phyloP scores from a whole-genome alignment of 176 grass and related monocot genomes.

The Canna indica region DNA sequence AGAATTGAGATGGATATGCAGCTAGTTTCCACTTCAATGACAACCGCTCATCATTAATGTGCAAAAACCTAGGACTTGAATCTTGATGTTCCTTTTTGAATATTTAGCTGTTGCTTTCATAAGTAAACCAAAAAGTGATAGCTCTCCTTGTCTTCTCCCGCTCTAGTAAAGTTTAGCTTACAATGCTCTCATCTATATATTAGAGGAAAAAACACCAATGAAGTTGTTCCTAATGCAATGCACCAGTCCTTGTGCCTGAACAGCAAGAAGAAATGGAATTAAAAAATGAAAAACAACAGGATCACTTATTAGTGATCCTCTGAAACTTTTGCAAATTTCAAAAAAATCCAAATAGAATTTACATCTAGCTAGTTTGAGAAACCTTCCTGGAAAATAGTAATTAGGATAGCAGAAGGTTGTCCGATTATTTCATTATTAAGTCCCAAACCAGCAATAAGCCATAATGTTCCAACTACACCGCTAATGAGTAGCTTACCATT shows the following conservation, averaged over 20 bases:
- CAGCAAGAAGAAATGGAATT: background rate
- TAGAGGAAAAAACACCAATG: no score
- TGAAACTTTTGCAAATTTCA: background rate
- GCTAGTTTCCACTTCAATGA: background rate
- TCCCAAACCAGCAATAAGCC: background rate
- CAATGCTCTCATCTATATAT: background rate
- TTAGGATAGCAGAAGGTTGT: background rate
- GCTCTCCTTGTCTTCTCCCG: background rate
- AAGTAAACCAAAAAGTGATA: background rate
- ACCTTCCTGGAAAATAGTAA: background rate
- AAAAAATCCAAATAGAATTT: background rate
- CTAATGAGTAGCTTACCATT: background rate
- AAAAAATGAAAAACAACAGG: background rate
- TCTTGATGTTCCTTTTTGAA: background rate
- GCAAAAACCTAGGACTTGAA: background rate
- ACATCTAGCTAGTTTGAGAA: background rate
- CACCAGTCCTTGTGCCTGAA: background rate
- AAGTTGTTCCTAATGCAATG: no score
- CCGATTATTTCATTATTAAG: background rate
- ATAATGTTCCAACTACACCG: no score
- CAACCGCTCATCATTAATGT: background rate
- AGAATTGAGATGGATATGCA: no score
- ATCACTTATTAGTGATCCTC: no score
- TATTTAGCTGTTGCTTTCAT: background rate
- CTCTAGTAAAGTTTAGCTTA: no score